phyloP scores from a whole-genome alignment of 2,329 filamentous ascomycete species.

The Aspergillus neotritici region DNA sequence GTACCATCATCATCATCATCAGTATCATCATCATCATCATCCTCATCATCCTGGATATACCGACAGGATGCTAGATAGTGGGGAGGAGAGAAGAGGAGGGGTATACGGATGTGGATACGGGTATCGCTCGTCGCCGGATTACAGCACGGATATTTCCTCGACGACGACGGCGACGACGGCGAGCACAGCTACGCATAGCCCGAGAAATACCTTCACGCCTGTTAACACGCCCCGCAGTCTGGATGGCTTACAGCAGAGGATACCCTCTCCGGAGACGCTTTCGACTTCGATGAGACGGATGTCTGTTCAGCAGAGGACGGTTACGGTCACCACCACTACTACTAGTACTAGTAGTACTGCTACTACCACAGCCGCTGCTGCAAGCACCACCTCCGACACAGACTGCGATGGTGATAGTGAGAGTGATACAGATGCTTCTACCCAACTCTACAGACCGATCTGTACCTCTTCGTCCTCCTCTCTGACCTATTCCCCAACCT shows the following conservation, averaged over 20 bases:
- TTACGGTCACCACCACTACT: no score
- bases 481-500: no score
- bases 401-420: no score
- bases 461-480: no score
- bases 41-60: constrained; percentile 21
- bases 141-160: constrained; percentile 14
- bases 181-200: constrained; percentile 31
- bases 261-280: constrained; percentile 20
- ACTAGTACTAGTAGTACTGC: no score
- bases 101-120: constrained; percentile 12
- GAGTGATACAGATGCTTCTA: no score
- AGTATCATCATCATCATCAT: not conserved
- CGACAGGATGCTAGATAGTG: constrained; percentile 20
- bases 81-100: no score
- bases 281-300: constrained; percentile 16
- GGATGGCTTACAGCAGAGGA: constrained; percentile 4
- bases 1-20: constrained; percentile 18
- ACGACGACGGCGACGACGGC: no score
- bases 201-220: constrained; percentile 36
- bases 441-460: no score
- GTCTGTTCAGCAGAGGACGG: not conserved
- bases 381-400: no score
- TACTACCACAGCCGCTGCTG: no score
- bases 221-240: constrained; percentile 37
- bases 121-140: constrained; percentile 37